These are phyloP conservation scores for Lathyrus aphaca DNA, from an alignment of 306 rosid species.

Conservation along the genomic window DNA sequence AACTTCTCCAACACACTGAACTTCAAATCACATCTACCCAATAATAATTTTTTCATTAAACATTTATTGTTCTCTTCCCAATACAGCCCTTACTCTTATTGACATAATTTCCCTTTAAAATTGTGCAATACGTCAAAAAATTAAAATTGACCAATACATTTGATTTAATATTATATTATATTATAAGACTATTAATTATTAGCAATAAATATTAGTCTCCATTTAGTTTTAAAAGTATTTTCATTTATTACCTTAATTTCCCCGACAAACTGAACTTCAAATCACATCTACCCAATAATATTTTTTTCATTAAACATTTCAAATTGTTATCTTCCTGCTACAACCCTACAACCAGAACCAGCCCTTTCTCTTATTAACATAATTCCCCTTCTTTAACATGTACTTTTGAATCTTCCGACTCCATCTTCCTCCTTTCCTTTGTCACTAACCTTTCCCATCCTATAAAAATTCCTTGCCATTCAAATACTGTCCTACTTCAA, in stretches of 20 bases:
- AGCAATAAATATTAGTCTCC: background rate
- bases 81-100: background rate
- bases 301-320: background rate
- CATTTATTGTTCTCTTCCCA: constrained; percentile 1
- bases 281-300: background rate
- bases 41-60: background rate
- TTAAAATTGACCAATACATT: background rate
- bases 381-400: background rate
- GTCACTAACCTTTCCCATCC: background rate
- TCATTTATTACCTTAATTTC: background rate
- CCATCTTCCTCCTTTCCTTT: background rate
- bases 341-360: background rate
- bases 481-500: background rate
- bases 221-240: background rate
- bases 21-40: background rate
- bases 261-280: background rate
- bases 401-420: background rate
- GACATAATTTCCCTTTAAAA: too few species aligned
- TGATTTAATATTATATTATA: background rate
- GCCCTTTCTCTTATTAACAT: background rate
- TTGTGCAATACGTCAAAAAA: background rate
- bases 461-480: background rate
- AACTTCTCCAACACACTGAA: background rate
- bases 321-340: background rate
- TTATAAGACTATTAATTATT: background rate